phyloP scores from a whole-genome alignment of 805 yeast species.

The Metschnikowia continentalis region DNA sequence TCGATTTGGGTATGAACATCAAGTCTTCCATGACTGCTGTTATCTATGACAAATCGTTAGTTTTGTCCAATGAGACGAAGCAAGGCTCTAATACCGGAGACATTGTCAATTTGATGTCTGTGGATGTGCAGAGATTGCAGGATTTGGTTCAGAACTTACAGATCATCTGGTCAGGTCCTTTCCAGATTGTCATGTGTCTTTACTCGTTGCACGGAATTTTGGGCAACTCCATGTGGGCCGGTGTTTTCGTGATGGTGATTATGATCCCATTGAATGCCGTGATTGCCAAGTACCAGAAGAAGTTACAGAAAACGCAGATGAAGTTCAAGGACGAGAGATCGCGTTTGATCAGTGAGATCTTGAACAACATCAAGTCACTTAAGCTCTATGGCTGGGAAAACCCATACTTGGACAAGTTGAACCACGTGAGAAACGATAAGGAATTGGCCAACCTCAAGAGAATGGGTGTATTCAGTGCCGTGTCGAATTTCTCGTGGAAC shows the following conservation, averaged over 20 bases:
- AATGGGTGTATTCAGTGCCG: conserved; percentile 70
- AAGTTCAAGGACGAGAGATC: conserved; percentile 87
- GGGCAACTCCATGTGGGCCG: conserved; percentile 95
- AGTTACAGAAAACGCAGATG: conserved; percentile 82
- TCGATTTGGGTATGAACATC: conserved; percentile 73
- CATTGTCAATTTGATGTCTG: conserved; percentile 91
- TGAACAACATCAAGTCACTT: conserved; percentile 87
- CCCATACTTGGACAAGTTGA: conserved; percentile 72
- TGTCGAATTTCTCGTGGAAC: conserved; percentile 72
- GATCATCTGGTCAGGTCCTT: conserved; percentile 89
- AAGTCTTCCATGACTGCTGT: conserved; percentile 65
- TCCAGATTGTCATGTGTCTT: conserved; percentile 76
- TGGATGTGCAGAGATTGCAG: conserved; percentile 85
- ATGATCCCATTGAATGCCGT: conserved; percentile 77
- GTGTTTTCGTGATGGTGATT: conserved; percentile 71
- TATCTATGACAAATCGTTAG: conserved; percentile 64
- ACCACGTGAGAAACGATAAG: conserved; percentile 80
- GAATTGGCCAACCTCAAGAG: conserved; percentile 73
- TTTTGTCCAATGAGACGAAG: conserved; percentile 66
- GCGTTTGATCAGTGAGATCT: conserved; percentile 78
- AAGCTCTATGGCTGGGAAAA: conserved; percentile 95
- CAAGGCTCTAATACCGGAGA: conserved; percentile 81
- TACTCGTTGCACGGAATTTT: conserved; percentile 64
- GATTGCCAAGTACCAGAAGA: conserved; percentile 64
- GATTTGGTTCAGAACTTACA: conserved; percentile 76